Evolutionary conservation across 2,329 filamentous ascomycete species (phyloP).

Genomic region (Colletotrichum sp.): DNA sequence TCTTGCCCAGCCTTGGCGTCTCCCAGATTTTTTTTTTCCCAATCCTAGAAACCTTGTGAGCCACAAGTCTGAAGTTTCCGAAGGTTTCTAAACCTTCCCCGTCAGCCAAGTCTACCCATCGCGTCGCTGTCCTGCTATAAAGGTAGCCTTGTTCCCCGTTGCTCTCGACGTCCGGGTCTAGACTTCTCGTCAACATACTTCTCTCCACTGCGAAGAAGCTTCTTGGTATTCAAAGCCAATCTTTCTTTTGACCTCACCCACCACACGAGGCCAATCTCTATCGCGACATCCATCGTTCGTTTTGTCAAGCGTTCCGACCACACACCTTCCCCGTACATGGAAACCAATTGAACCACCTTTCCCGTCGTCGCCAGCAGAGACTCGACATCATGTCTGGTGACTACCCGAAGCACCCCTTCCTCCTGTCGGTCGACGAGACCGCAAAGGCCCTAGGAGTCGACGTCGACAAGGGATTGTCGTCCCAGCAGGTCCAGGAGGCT

Average conservation of each 20-base stretch:
- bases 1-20: conserved; percentile 17
- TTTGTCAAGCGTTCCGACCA: background rate
- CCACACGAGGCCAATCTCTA: background rate
- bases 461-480: conserved; percentile 69
- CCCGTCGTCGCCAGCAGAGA: conserved; percentile 9
- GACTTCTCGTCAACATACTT: background rate
- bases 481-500: conserved; percentile 62
- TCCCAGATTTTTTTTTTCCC: background rate
- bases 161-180: background rate
- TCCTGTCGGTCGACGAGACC: conserved; percentile 66
- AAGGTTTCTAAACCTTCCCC: conserved; percentile 12
- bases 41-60: background rate
- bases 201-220: conserved; percentile 7
- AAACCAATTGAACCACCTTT: background rate
- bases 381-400: conserved; percentile 45
- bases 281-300: background rate
- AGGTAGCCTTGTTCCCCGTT: conserved; percentile 15
- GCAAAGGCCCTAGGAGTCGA: conserved; percentile 66
- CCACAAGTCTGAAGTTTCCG: conserved; percentile 3
- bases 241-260: background rate
- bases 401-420: conserved; percentile 62
- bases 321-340: background rate
- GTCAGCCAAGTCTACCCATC: conserved; percentile 7
- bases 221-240: conserved; percentile 2
- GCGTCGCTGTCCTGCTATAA: conserved; percentile 12